These are phyloP conservation scores for Arthroderma sp. DNA, from an alignment of 2,329 filamentous ascomycete genomes.

Conservation along the genomic window DNA sequence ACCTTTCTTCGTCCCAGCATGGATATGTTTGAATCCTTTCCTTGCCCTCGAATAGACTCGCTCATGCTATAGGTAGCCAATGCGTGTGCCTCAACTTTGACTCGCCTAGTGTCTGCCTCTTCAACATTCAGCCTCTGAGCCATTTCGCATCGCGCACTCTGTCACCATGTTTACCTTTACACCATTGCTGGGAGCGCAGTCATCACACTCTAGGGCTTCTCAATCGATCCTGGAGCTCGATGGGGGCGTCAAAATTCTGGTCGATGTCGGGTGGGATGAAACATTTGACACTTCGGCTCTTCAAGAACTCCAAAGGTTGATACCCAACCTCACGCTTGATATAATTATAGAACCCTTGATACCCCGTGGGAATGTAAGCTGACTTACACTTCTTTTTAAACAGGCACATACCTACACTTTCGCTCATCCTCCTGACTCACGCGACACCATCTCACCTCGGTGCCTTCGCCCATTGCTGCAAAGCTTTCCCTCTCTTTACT, in stretches of 20 bases:
- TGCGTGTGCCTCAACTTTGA: background rate
- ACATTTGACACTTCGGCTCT: conserved; percentile 72
- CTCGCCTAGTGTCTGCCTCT: background rate
- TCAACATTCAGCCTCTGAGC: background rate
- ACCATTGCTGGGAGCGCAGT: conserved; percentile 80
- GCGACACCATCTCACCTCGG: conserved; percentile 83
- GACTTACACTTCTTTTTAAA: background rate
- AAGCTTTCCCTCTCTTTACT: conserved; percentile 81
- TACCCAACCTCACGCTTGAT: conserved; percentile 5
- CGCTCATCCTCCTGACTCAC: conserved; percentile 86
- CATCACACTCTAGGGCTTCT: conserved; percentile 62
- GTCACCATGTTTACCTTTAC: conserved; percentile 84
- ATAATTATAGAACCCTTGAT: background rate
- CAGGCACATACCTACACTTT: conserved; percentile 82
- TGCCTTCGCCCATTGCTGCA: conserved; percentile 93
- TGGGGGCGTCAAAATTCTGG: conserved; percentile 85
- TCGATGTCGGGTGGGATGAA: conserved; percentile 95
- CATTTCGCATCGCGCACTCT: background rate
- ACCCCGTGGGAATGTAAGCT: background rate
- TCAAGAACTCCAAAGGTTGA: conserved; percentile 77
- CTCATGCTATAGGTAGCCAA: background rate
- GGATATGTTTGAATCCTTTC: too few relatives aligned
- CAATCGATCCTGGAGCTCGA: conserved; percentile 96
- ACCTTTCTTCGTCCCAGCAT: too few relatives aligned
- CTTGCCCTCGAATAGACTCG: background rate